These are phyloP conservation scores for Ophiosphaerella korrae DNA, from an alignment of 2,329 filamentous ascomycete species.

Conservation along the genomic window DNA sequence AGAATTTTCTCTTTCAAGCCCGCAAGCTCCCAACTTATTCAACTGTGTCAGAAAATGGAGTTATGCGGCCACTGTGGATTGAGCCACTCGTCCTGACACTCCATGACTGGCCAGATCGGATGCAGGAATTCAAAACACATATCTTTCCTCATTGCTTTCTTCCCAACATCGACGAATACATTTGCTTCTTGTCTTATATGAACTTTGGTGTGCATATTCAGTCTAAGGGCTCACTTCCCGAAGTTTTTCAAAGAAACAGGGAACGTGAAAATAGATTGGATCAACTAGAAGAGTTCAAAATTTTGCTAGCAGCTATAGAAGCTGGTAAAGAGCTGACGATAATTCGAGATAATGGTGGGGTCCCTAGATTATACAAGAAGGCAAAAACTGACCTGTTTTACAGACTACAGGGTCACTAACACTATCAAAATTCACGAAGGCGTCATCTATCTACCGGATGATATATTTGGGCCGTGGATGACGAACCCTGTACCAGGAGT, in stretches of 20 bases:
- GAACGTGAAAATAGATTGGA: constrained; percentile 14
- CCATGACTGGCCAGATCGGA: constrained; percentile 40
- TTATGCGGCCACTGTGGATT: constrained; percentile 44
- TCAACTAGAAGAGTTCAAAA: constrained; percentile 35
- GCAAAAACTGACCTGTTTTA: not conserved
- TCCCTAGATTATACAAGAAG: not conserved
- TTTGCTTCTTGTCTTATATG: constrained; percentile 47
- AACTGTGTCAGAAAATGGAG: not conserved
- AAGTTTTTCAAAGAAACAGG: constrained; percentile 12
- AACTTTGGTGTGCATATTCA: constrained; percentile 39
- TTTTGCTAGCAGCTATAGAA: constrained; percentile 49
- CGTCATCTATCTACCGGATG: constrained; percentile 60
- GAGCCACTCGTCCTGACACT: constrained; percentile 43
- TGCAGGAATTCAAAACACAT: constrained; percentile 51
- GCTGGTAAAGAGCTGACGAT: constrained; percentile 55
- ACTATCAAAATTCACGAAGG: constrained; percentile 32
- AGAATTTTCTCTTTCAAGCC: constrained; percentile 39
- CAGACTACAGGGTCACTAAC: constrained; percentile 31
- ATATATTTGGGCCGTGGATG: constrained; percentile 46
- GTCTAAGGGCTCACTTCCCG: constrained; percentile 21
- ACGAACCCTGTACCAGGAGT: constrained; percentile 54
- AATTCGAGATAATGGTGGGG: constrained; percentile 48
- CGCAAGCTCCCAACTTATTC: constrained; percentile 23
- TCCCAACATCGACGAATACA: constrained; percentile 47
- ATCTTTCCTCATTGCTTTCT: constrained; percentile 56